phyloP scores from a whole-genome alignment of 1,139 yeast species.

The Yarrowia galli region DNA sequence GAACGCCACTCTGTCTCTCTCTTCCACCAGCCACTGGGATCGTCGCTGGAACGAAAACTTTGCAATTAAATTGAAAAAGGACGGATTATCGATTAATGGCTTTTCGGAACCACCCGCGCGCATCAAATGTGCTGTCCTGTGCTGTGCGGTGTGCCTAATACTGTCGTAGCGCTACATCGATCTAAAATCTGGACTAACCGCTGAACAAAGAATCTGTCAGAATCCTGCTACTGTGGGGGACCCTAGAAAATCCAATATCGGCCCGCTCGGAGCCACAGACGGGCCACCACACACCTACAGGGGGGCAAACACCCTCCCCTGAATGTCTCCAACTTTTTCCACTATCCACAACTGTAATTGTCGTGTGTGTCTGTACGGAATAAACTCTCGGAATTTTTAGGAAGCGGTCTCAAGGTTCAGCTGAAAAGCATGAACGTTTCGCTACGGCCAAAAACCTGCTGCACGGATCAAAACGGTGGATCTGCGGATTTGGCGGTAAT shows the following conservation, averaged over 20 bases:
- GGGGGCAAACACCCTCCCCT: background rate
- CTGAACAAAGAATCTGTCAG: background rate
- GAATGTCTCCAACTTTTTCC: slow-evolving; percentile 2
- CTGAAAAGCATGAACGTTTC: slow-evolving; percentile 18
- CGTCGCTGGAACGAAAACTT: background rate
- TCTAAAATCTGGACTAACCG: background rate
- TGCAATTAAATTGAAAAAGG: background rate
- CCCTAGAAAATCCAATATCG: background rate
- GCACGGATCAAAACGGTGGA: slow-evolving; percentile 27
- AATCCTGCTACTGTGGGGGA: background rate
- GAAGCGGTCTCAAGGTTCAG: background rate
- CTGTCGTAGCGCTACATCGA: background rate
- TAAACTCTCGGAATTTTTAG: slow-evolving; percentile 25
- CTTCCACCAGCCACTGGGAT: slow-evolving; percentile 14
- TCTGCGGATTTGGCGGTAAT: slow-evolving; percentile 22
- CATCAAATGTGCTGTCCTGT: too few species aligned
- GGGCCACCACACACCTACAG: too few species aligned
- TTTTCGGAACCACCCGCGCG: background rate
- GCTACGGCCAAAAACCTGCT: slow-evolving; percentile 16
- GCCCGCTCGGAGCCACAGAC: background rate
- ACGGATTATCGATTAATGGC: background rate
- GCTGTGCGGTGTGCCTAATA: too few species aligned
- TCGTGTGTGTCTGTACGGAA: background rate
- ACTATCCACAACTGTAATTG: background rate
- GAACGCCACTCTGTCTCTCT: slow-evolving; percentile 1